Conservation (phyloP, 768 basidiomycete genomes). For the Leucosporidium creatinivorum region DNA sequence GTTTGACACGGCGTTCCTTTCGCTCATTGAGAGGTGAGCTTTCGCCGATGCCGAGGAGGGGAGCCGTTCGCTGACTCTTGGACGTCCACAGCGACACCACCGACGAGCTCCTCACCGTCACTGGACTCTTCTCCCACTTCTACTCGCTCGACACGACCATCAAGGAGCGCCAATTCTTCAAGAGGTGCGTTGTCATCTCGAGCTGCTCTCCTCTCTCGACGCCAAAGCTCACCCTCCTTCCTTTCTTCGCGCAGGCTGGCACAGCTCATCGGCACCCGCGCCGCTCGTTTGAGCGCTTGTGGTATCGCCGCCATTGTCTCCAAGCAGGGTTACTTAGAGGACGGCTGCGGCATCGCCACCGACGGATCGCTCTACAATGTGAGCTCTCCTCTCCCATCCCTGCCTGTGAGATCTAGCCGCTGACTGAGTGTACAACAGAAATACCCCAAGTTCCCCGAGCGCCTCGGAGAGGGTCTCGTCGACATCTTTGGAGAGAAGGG, state of each 20-base stretch:
- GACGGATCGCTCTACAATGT: conserved; percentile 96
- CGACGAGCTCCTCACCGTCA: conserved; percentile 91
- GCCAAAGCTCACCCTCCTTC: not conserved
- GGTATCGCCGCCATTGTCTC: conserved; percentile 94
- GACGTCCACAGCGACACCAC: conserved; percentile 66
- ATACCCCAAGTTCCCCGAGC: conserved; percentile 91
- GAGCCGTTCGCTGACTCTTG: not conserved
- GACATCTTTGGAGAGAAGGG: conserved; percentile 97
- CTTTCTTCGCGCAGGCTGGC: conserved; percentile 49
- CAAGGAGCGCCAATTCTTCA: conserved; percentile 95
- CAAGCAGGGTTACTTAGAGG: conserved; percentile 88
- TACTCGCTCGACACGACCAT: conserved; percentile 93
- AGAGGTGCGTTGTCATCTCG: conserved; percentile 38
- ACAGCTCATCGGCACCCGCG: conserved; percentile 64
- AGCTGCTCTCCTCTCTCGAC: not conserved
- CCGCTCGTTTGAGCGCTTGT: conserved; percentile 84
- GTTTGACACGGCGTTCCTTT: conserved; percentile 94
- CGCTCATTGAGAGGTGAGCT: conserved; percentile 82
- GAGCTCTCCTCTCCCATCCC: conserved; percentile 38
- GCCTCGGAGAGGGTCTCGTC: conserved; percentile 82
- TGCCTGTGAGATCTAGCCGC: not conserved
- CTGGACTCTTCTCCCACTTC: conserved; percentile 96
- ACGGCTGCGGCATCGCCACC: conserved; percentile 80
- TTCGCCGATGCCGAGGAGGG: not conserved
- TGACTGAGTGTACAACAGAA: conserved; percentile 53